A percentile compares a stretch with the other conserved stretches of the same genome.
phyloP scores from a whole-genome alignment of 164 flowering plant genomes.

The Piper betle region DNA sequence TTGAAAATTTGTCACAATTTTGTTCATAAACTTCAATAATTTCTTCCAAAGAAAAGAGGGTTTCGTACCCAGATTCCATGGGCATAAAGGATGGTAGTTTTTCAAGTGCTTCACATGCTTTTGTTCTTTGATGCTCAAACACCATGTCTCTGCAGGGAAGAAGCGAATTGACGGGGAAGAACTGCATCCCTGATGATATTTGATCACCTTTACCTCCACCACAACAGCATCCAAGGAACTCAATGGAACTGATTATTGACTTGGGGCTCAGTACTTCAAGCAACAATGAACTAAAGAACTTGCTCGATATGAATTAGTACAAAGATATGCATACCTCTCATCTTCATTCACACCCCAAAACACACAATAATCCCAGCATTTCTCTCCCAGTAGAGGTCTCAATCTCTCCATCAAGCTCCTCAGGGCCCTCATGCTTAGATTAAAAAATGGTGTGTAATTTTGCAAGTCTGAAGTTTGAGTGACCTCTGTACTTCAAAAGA shows the following conservation, averaged over 20 bases:
- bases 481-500: neutral
- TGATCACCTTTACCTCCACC: conserved; percentile 33
- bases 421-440: conserved; percentile 11
- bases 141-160: conserved; percentile 52
- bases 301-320: no score
- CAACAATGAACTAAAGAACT: no score
- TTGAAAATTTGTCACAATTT: neutral
- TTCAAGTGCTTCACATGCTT: conserved; percentile 49
- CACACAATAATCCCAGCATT: conserved; percentile 70
- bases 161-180: conserved; percentile 28
- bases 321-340: conserved; percentile 35
- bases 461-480: no score
- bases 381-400: conserved; percentile 47
- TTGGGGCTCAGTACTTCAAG: neutral
- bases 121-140: conserved; percentile 51
- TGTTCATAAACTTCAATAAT: neutral
- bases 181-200: conserved; percentile 28
- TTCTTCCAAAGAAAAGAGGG: neutral
- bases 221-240: conserved; percentile 71
- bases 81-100: conserved; percentile 54
- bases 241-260: conserved; percentile 41
- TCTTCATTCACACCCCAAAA: conserved; percentile 64
- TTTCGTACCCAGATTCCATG: conserved; percentile 41
- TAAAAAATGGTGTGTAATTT: no score
- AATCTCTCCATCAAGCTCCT: conserved; percentile 47